phyloP scores from a whole-genome alignment of 2,329 filamentous ascomycete species.

The Curvularia eragrostidis region DNA sequence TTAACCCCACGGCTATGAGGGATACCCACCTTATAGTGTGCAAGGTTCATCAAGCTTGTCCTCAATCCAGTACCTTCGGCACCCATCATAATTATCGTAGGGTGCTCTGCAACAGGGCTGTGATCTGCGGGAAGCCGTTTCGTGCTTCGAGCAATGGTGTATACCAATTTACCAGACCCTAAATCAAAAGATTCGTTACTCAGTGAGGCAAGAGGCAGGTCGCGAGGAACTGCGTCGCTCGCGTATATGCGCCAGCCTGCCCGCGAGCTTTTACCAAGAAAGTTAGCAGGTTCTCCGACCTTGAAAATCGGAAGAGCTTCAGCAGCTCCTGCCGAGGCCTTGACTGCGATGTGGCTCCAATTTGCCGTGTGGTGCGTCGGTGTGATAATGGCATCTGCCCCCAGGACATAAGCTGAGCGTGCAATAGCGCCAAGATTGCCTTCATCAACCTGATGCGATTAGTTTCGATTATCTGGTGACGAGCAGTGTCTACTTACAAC shows the following conservation, averaged over 20 bases:
- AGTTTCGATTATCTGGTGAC: constrained; percentile 27
- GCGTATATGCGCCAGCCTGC: constrained; percentile 86
- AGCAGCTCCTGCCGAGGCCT: constrained; percentile 85
- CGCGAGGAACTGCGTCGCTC: constrained; percentile 58
- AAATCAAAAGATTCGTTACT: constrained; percentile 8
- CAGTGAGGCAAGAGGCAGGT: neutral
- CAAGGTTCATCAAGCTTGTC: constrained; percentile 55
- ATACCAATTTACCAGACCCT: constrained; percentile 39
- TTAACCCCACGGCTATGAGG: constrained; percentile 56
- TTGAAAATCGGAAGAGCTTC: constrained; percentile 79
- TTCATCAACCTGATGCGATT: constrained; percentile 67
- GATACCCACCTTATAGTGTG: constrained; percentile 71
- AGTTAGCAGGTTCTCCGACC: constrained; percentile 70
- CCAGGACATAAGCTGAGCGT: constrained; percentile 88
- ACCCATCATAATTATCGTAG: constrained; percentile 77
- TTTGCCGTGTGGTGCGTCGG: constrained; percentile 74
- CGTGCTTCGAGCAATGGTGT: constrained; percentile 30
- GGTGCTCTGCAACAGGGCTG: constrained; percentile 52
- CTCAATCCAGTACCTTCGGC: constrained; percentile 42
- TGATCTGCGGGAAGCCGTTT: constrained; percentile 32
- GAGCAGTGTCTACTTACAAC: constrained; percentile 54
- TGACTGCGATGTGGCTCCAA: constrained; percentile 78
- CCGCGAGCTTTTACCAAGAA: constrained; percentile 70
- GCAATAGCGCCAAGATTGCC: constrained; percentile 91
- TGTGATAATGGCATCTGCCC: constrained; percentile 81